Evolutionary conservation across 495 filamentous ascomycete species (phyloP).

Genomic region (Cladorrhinum samala): DNA sequence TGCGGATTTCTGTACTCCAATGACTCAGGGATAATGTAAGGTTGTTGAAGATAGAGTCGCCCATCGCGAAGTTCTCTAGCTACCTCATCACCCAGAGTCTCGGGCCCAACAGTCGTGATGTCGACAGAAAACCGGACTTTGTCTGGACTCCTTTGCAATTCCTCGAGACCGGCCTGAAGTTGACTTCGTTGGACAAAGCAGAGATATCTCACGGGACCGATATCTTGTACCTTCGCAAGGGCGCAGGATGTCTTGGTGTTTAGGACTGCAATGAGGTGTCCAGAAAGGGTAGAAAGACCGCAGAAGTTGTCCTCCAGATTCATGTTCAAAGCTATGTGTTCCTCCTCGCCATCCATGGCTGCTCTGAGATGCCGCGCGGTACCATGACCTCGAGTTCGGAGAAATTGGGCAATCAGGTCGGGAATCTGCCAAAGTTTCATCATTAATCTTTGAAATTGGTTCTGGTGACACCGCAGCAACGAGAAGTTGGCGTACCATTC

Average conservation of each 20-base stretch:
- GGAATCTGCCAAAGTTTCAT: neutral
- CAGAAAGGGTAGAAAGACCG: neutral
- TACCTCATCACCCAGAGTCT: neutral
- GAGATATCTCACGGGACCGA: neutral
- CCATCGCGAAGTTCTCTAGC: neutral
- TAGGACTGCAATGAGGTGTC: neutral
- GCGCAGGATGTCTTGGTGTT: neutral
- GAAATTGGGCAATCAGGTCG: neutral
- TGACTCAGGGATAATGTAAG: neutral
- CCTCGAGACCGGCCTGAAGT: neutral
- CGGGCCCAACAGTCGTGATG: neutral
- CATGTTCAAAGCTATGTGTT: neutral
- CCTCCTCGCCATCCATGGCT: neutral
- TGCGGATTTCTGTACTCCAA: neutral
- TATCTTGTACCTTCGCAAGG: neutral
- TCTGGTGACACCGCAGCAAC: neutral
- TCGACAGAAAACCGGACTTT: neutral
- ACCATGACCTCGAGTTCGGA: neutral
- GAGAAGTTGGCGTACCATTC: neutral
- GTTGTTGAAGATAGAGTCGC: neutral
- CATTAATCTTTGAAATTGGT: neutral
- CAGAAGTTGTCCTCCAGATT: neutral
- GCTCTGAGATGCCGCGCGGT: neutral
- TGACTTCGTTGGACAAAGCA: neutral
- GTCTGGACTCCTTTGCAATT: neutral